Evolutionary conservation across 106 monocot genomes (phyloP), one percentile per base, ranked within the genome.

Genomic region (Acorus gramineus): DNA sequence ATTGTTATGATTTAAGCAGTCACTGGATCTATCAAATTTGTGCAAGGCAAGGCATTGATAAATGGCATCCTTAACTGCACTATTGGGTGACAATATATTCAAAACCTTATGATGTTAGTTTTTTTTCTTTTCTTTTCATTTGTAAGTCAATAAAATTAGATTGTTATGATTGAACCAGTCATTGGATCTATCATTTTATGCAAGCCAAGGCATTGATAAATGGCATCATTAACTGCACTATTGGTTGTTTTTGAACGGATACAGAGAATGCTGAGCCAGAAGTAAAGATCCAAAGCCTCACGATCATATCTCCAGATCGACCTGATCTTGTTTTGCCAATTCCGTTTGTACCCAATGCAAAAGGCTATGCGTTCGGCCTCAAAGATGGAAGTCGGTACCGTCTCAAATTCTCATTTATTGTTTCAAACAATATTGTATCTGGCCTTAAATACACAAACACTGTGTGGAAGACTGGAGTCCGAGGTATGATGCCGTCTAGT

Each of bases 401-500:
- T 4, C 80, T 93, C 67, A 85, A 73, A 53, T 86, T 93, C 72
- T 61, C 71, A 44, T 81, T 93, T 70, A 70, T 64, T 4, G 89
- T 93, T 65, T 75, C 79, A 56, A 89, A 89, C 70, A 89, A 89
- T 63, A 86, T 93, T 42, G 93, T 93, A 11, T 81, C 83, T 0
- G 93, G 93, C 6, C 84, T 89, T 14, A 73, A 73, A 44, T 93
- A 93, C 70, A 84, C 83, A 2, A 89, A 84, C 65, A 93, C 93
- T 3, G 93, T 93, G 11, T 89, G 93, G 93, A 93, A 93, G 75
- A 82, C 82, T 61, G 85, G 89, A 7, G 64, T 93, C 6, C 79
- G 79, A 93, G 89, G 93, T 89, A 64, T 54, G 65, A 10, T 56
- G 3, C 59, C 57, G 2, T 55, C 7, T 61, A 12, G 8, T 46